A percentile compares a stretch with the other conserved stretches of the same genome.
Evolutionary conservation across 345 rosid genomes (phyloP).

Genomic region (Bruguiera parviflora): DNA sequence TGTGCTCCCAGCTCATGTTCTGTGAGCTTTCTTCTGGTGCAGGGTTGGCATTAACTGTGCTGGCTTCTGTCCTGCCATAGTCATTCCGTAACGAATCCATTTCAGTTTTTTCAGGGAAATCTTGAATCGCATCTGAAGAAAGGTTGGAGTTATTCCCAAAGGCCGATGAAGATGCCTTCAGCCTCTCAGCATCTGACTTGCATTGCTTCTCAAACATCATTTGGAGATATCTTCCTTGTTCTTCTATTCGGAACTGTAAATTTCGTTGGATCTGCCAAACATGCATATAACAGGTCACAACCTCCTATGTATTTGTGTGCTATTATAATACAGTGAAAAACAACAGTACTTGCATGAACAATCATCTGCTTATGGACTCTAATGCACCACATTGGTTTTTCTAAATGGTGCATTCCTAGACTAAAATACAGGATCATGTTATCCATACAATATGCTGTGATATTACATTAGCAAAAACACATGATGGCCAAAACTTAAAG

Average conservation of each 20-base stretch:
- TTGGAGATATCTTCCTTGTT: slow-evolving; percentile 90
- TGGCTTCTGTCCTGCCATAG: slow-evolving; percentile 9
- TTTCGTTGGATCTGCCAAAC: slow-evolving; percentile 72
- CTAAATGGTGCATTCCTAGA: too few species aligned
- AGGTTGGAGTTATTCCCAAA: slow-evolving; percentile 35
- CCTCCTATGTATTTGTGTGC: not conserved
- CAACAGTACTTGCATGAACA: not conserved
- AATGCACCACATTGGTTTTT: too few species aligned
- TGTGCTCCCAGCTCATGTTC: slow-evolving; percentile 28
- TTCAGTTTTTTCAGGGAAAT: slow-evolving; percentile 32
- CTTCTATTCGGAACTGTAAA: slow-evolving; percentile 89
- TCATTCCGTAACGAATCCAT: slow-evolving; percentile 32
- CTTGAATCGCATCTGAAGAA: slow-evolving; percentile 26
- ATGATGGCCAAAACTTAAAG: too few species aligned
- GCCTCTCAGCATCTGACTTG: slow-evolving; percentile 53
- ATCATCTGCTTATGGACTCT: too few species aligned
- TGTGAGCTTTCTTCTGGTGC: slow-evolving; percentile 23
- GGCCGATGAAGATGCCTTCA: slow-evolving; percentile 51
- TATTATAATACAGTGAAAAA: not conserved
- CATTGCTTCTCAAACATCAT: slow-evolving; percentile 94
- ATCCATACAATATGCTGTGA: too few species aligned
- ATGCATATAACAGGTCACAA: not conserved
- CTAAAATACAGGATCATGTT: too few species aligned
- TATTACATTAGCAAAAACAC: too few species aligned
- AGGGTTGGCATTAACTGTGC: slow-evolving; percentile 8